Evolutionary conservation across 768 basidiomycete species (phyloP).

Genomic region (Boletus barrowsii): DNA sequence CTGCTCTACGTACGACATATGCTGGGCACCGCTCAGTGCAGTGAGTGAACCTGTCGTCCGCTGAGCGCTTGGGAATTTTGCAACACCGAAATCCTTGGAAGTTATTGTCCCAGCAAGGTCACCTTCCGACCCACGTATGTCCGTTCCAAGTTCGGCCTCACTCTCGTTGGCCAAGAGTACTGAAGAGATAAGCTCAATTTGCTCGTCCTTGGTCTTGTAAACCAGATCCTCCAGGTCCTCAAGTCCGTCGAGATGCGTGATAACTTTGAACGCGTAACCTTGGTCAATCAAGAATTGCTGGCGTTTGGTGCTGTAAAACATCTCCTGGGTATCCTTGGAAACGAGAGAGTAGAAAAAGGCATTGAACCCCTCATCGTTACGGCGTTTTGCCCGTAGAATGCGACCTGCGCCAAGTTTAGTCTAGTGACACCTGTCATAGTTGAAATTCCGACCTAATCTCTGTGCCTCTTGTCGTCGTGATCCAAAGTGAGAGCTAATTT

Average conservation of each 20-base stretch:
- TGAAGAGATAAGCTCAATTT: conserved; percentile 93
- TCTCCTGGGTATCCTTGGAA: conserved; percentile 98
- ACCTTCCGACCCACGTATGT: conserved; percentile 78
- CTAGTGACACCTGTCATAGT: conserved; percentile 13
- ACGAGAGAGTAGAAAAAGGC: conserved; percentile 99
- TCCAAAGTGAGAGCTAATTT: conserved; percentile 98
- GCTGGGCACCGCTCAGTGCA: conserved; percentile 83
- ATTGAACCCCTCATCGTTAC: conserved; percentile 99
- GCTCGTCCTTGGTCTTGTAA: conserved; percentile 86
- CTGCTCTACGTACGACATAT: conserved; percentile 91
- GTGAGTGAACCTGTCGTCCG: conserved; percentile 79
- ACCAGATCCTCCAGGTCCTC: conserved; percentile 84
- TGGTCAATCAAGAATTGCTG: conserved; percentile 99
- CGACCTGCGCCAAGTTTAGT: conserved; percentile 54
- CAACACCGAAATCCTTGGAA: conserved; percentile 77
- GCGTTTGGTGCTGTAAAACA: conserved; percentile 98
- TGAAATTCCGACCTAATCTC: conserved; percentile 64
- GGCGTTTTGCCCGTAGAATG: conserved; percentile 92
- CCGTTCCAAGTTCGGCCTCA: conserved; percentile 83
- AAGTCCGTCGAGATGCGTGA: conserved; percentile 94
- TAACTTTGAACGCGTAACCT: conserved; percentile 99
- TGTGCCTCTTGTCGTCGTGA: conserved; percentile 98
- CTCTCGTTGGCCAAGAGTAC: conserved; percentile 90
- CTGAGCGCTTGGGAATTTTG: conserved; percentile 64
- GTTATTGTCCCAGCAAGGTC: conserved; percentile 85